Evolutionary conservation across 352 stramenopile species (phyloP).

Genomic region (Pythium brassicae): DNA sequence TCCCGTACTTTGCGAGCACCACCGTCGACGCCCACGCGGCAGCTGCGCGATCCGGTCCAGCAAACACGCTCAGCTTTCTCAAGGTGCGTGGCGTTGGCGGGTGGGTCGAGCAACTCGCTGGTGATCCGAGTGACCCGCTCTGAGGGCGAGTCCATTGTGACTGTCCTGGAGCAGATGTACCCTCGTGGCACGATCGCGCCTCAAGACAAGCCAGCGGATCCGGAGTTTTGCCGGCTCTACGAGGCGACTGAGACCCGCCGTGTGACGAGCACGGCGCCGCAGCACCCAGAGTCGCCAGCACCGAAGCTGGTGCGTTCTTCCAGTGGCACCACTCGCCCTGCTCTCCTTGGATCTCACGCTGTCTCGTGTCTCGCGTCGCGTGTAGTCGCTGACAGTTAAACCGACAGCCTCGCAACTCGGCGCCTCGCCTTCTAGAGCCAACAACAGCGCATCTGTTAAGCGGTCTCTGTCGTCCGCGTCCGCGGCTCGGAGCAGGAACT

Average conservation of each 20-base stretch:
- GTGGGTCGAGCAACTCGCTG: neutral
- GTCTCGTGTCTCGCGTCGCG: neutral
- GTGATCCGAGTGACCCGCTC: neutral
- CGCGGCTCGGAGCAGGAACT: neutral
- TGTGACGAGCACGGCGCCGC: conserved; percentile 3
- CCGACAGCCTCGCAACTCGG: neutral
- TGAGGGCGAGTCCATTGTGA: neutral
- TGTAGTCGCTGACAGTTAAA: conserved; percentile 2
- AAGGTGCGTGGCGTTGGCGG: conserved; percentile 2
- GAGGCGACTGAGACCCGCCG: conserved; percentile 27
- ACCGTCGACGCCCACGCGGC: neutral
- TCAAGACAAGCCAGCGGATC: conserved; percentile 37
- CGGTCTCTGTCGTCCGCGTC: neutral
- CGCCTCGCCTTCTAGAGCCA: neutral
- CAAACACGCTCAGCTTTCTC: neutral
- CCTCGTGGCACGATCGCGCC: conserved; percentile 40
- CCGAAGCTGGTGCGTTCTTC: neutral
- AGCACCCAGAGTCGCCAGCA: neutral
- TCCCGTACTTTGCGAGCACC: conserved; percentile 20
- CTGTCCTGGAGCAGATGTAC: conserved; percentile 20
- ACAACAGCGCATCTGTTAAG: neutral
- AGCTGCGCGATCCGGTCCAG: neutral
- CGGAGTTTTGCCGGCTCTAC: conserved; percentile 53
- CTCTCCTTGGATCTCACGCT: neutral
- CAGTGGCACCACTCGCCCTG: too few relatives aligned